Evolutionary conservation across 2,329 filamentous ascomycete species (phyloP).

Genomic region (Trichoderma afroharzianum): DNA sequence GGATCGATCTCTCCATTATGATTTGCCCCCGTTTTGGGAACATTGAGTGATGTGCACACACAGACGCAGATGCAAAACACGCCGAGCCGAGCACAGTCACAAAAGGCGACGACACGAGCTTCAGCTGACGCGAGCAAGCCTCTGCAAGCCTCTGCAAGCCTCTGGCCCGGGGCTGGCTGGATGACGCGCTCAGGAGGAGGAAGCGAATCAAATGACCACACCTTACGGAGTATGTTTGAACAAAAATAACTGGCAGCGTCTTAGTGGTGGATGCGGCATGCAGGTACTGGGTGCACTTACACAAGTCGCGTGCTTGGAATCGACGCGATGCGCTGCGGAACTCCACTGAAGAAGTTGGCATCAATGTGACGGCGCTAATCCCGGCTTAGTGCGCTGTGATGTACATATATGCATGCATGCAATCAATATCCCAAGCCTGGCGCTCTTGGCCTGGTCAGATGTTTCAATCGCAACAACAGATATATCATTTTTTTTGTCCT

Average conservation of each 20-base stretch:
- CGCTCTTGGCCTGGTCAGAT: neutral
- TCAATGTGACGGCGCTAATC: neutral
- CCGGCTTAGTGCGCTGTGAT: neutral
- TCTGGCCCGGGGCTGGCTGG: neutral
- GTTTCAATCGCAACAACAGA: neutral
- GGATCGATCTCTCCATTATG: neutral
- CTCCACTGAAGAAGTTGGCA: neutral
- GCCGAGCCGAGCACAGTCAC: neutral
- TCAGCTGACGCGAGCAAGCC: constrained; percentile 2
- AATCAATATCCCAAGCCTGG: neutral
- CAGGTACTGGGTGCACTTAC: constrained; percentile 1
- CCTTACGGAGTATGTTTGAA: neutral
- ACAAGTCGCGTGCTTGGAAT: neutral
- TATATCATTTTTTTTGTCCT: neutral
- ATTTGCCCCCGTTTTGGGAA: neutral
- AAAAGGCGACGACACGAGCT: neutral
- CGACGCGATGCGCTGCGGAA: neutral
- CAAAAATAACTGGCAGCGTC: neutral
- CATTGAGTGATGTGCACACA: neutral
- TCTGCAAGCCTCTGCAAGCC: neutral
- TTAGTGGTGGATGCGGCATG: constrained; percentile 2
- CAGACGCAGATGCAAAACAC: neutral
- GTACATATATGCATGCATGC: neutral
- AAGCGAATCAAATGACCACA: constrained; percentile 12
- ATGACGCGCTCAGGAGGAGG: constrained; percentile 1